Percentiles rank a stretch among this genome's conserved stretches.
phyloP scores from a whole-genome alignment of 176 grass and related monocot genomes.

The Paspalum vaginatum region DNA sequence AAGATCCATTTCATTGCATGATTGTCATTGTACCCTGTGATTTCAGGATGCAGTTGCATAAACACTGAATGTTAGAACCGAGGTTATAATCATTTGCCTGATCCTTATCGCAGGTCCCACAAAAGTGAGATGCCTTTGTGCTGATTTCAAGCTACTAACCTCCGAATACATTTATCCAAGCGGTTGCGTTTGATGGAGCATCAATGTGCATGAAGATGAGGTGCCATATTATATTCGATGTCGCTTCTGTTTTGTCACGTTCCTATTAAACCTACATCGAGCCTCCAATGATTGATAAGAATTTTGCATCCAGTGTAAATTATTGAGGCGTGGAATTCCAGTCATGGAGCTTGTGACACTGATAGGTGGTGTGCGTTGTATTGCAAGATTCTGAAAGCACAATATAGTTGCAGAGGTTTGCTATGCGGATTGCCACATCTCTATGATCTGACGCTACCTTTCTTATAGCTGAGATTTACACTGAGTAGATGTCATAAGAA shows the following conservation, averaged over 20 bases:
- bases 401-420: neutral
- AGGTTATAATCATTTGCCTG: constrained; percentile 1
- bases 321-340: constrained; percentile 24
- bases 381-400: neutral
- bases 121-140: constrained; percentile 34
- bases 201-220: constrained; percentile 28
- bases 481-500: constrained; percentile 34
- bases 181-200: constrained; percentile 26
- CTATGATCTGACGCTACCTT: constrained; percentile 12
- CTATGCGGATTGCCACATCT: constrained; percentile 11
- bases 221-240: neutral
- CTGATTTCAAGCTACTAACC: constrained; percentile 25
- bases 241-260: constrained; percentile 27
- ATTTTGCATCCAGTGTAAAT: neutral
- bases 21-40: neutral
- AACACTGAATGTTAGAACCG: constrained; percentile 23
- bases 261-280: neutral
- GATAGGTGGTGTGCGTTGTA: constrained; percentile 28
- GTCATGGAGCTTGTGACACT: neutral
- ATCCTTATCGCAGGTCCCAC: constrained; percentile 10
- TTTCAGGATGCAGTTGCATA: constrained; percentile 23
- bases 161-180: constrained; percentile 35
- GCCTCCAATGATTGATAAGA: constrained; percentile 17
- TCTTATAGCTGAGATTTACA: constrained; percentile 29
- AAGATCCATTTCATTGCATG: neutral